phyloP scores from a whole-genome alignment of 306 rosid genomes.

The Glycine soja region DNA sequence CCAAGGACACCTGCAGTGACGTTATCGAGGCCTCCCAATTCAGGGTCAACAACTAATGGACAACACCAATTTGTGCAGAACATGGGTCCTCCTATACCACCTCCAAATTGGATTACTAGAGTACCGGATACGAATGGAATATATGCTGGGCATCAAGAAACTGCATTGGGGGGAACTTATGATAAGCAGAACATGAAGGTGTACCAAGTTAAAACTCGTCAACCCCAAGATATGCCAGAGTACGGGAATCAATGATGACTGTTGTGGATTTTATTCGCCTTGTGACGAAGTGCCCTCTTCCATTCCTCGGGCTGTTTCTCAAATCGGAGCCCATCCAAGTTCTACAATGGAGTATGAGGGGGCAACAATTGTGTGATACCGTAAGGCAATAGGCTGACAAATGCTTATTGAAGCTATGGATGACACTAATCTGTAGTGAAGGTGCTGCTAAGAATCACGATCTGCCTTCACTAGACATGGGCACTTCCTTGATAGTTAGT shows the following conservation, averaged over 20 bases:
- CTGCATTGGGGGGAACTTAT: slow-evolving; percentile 54
- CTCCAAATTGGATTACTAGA: slow-evolving; percentile 83
- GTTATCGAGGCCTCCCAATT: slow-evolving; percentile 50
- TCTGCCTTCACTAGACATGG: slow-evolving; percentile 15
- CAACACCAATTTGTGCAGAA: slow-evolving; percentile 57
- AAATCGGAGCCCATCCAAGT: slow-evolving; percentile 45
- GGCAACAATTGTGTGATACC: slow-evolving; percentile 27
- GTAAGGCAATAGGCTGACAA: slow-evolving; percentile 10
- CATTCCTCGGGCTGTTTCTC: slow-evolving; percentile 36
- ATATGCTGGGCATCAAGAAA: slow-evolving; percentile 63
- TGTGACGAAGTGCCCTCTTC: slow-evolving; percentile 39
- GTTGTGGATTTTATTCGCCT: slow-evolving; percentile 45
- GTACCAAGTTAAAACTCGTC: slow-evolving; percentile 69
- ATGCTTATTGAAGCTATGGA: slow-evolving; percentile 27
- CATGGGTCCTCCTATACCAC: slow-evolving; percentile 78
- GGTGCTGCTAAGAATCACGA: slow-evolving; percentile 28
- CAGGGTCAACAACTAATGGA: slow-evolving; percentile 56
- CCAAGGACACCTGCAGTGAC: slow-evolving; percentile 49
- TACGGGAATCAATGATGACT: slow-evolving; percentile 53
- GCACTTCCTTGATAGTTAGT: not conserved
- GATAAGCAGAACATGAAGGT: slow-evolving; percentile 70
- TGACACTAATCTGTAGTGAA: slow-evolving; percentile 29
- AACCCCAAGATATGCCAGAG: slow-evolving; percentile 58
- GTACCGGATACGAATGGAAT: slow-evolving; percentile 60
- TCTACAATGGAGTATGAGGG: slow-evolving; percentile 31